Evolutionary conservation across 495 filamentous ascomycete genomes (phyloP), one percentile per base, ranked within the genome.

Genomic region (Delitschia confertaspora): DNA sequence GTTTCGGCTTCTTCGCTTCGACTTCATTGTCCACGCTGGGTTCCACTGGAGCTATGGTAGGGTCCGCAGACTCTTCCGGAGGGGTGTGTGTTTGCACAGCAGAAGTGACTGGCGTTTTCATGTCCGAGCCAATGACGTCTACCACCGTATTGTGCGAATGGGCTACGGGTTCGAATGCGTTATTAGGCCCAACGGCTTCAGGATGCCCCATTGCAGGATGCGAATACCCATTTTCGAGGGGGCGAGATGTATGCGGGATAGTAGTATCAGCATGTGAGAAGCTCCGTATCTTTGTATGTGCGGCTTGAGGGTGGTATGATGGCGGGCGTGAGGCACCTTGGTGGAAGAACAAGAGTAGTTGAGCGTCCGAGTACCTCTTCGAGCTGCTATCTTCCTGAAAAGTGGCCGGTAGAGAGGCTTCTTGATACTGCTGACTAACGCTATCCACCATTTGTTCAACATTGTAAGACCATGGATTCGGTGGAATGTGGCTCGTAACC

Each of bases 401-500:
- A 5, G 31, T 37, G 3, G 11, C 11, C n/a, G 38, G 24, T 26
- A 26, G n/a, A 10, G 34, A 16, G n/a, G 32, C 36, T 24, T 53
- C 53, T 29, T 49, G 36, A 30, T 48, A 49, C 45, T 47, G 40
- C 42, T 45, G 45, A 18, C 42, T 23, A 11, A 36, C 53, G 32
- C 37, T 48, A 26, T 49, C 59, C 30, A 48, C 51, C 47, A 51
- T 60, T 37, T 53, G 49, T 38, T 58, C 55, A 5, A 55, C 46
- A 33, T 51, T 62, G 53, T 56, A 52, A 6, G 42, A 51, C 58
- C 42, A 55, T 24, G 39, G 45, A 34, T 31, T 13, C 4, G 43
- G 29, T 7, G 52, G 45, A 18, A 45, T 55, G 47, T 71, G 65
- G 51, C 69, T 69, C 19, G 70, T 68, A 23, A 59, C 58, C 6